Evolutionary conservation across 2,329 filamentous ascomycete species (phyloP), one percentile per base, ranked within the genome.

Genomic region (Salinomyces thailandicus): DNA sequence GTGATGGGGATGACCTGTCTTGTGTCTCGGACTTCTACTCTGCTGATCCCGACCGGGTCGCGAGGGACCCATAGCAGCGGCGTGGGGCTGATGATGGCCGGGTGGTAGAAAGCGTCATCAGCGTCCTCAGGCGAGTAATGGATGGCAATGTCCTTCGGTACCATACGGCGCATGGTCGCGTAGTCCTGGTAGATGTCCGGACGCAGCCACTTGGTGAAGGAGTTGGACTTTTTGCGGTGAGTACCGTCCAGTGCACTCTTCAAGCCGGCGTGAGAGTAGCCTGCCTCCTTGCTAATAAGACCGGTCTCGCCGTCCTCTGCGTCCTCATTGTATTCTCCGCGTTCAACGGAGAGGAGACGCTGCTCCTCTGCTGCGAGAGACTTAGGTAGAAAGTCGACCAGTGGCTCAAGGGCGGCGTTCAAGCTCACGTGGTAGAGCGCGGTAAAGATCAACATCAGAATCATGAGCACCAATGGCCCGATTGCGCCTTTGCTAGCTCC

Each of bases 51-150:
- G 16, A 77, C 73, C 1, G 71, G 62, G 51, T 94, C 86, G 39
- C 74, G 69, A 0, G 86, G 85, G 37, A 94, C 82, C 86, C 86
- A 94, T n/a, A 94, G 67, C 18, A 85, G 63, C 2, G 83, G 82
- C 1, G 73, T 61, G 48, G 69, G 47, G 42, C 74, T 68, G 16
- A 60, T 72, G 53, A 89, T 70, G 0, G 80, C 72, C 0, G 85
- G 84, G 44, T 86, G 78, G 59, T 73, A 74, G 62, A 85, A 89
- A 0, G 83, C 86, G 33, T 81, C 70, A 8, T 68, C 65, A 54
- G 81, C 74, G 1, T 75, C 64, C 34, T 78, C 69, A 0, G 69
- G 65, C 0, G 73, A 55, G 55, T 91, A 87, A 1, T 70, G 54
- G 36, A 76, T 71, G 6, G 71, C 62, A 0, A 66, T 65, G 20